Base-by-base conservation (phyloP, 768 basidiomycete genomes). In the Podaxis sp. region DNA sequence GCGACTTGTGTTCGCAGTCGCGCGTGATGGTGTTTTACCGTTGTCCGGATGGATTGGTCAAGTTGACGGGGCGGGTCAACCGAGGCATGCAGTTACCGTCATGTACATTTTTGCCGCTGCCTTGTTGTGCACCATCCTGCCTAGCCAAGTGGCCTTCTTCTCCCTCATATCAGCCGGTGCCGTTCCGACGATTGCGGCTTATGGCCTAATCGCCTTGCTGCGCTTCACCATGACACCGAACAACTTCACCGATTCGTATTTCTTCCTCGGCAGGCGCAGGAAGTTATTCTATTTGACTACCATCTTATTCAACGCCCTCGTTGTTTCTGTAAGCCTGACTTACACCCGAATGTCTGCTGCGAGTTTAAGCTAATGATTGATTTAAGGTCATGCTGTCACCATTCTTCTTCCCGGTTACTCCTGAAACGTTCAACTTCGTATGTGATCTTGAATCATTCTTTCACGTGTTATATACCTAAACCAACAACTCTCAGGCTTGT, bases 1-100 rank as follows among this genome's bases (percentile, higher is more conserved):
- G 12, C 86, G 95, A 3, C 82, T 97, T 28, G 83, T 97, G 44
- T 97, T 92, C 69, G 95, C 95, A 8, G 90, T 97, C 51, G 95
- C 95, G n/a, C 88, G 95, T 58, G 95, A 97, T 68, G 95, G 95
- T 30, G 92, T 96, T 0, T 79, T 97, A 11, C 95, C 95, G 0
- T 72, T 92, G 52, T 94, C 92, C 0, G 64, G 76, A 12, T 96
- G 94, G 95, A 90, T 97, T 57, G 87, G 91, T 49, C 75, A 80
- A 64, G 90, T 96, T 46, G 87, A 90, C 54, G 65, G 73, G 0
- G 74, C 82, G 15, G 89, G 91, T 1, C 91, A 95, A 68, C 95
- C 95, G 0, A 82, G 79, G 60, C 89, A 94, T 71, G 95, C 95
- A 12, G 87, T 96, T 17, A 92, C 92, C 2, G 87, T 96, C 68